Conservation (phyloP, 2,329 filamentous ascomycete species). For the Blastomyces parvus region DNA sequence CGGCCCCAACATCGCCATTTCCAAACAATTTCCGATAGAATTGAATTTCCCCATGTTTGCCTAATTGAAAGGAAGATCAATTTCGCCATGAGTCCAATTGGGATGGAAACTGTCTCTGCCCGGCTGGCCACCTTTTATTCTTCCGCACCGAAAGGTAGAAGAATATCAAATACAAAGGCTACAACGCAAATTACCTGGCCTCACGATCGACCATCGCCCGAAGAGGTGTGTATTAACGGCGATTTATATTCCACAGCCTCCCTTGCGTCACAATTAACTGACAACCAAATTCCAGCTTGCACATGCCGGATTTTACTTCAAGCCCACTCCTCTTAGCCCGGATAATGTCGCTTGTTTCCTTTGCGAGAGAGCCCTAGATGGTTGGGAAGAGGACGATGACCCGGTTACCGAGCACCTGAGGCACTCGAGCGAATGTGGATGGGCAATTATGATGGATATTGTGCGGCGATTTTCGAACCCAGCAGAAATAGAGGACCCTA, state of each 20-base stretch:
- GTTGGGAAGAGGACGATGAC: slow-evolving; percentile 82
- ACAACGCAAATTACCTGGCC: slow-evolving; percentile 62
- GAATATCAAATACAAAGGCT: slow-evolving; percentile 56
- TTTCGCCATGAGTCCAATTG: slow-evolving; percentile 14
- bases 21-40: neutral
- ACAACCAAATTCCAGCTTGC: slow-evolving; percentile 54
- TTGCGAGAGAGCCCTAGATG: slow-evolving; percentile 73
- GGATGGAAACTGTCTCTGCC: slow-evolving; percentile 58
- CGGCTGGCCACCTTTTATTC: slow-evolving; percentile 72
- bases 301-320: slow-evolving; percentile 82
- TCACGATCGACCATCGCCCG: slow-evolving; percentile 56
- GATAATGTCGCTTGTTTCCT: slow-evolving; percentile 89
- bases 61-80: neutral
- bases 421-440: slow-evolving; percentile 73
- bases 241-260: slow-evolving; percentile 5
- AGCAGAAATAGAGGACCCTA: slow-evolving; percentile 60
- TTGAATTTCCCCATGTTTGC: neutral
- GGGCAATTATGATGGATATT: slow-evolving; percentile 67
- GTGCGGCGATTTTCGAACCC: slow-evolving; percentile 33
- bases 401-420: slow-evolving; percentile 77
- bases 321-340: slow-evolving; percentile 60
- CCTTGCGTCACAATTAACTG: slow-evolving; percentile 18
- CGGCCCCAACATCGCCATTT: neutral
- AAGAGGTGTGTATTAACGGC: slow-evolving; percentile 45
- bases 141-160: slow-evolving; percentile 56